These are phyloP conservation scores for Aspergillus ruber DNA, from an alignment of 2,329 filamentous ascomycete genomes.

Conservation along the genomic window DNA sequence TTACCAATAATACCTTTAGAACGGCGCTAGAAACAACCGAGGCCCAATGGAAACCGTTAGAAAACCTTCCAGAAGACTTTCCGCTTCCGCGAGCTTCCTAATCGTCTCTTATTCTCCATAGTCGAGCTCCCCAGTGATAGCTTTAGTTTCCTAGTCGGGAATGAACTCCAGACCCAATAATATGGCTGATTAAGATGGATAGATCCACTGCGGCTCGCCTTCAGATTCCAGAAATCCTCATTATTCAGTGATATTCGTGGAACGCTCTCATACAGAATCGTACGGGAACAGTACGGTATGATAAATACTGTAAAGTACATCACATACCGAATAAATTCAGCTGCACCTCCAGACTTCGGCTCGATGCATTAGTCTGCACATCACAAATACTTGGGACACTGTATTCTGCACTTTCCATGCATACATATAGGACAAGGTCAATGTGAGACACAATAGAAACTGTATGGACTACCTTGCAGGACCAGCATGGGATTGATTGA, in stretches of 20 bases:
- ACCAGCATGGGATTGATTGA: too few relatives aligned
- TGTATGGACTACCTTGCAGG: too few relatives aligned
- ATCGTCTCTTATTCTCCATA: neutral
- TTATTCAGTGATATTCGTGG: neutral
- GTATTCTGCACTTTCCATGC: too few relatives aligned
- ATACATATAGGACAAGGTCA: too few relatives aligned
- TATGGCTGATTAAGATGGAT: neutral
- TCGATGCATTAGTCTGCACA: slow-evolving; percentile 1
- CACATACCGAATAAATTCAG: neutral
- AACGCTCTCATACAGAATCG: neutral
- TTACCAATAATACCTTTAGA: slow-evolving; percentile 9
- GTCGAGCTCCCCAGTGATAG: neutral
- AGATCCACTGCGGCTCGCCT: neutral
- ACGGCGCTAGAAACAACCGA: slow-evolving; percentile 12
- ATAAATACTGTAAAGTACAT: neutral
- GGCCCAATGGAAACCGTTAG: slow-evolving; percentile 8
- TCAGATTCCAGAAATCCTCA: neutral
- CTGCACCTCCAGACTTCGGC: neutral
- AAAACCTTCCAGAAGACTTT: neutral
- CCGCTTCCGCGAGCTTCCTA: too few relatives aligned
- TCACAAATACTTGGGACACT: neutral
- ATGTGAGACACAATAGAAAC: too few relatives aligned
- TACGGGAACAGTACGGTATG: neutral
- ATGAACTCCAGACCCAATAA: neutral
- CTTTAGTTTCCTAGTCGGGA: neutral